These are phyloP conservation scores for Penicillium sp. DNA, from an alignment of 2,329 filamentous ascomycete genomes.

Conservation along the genomic window DNA sequence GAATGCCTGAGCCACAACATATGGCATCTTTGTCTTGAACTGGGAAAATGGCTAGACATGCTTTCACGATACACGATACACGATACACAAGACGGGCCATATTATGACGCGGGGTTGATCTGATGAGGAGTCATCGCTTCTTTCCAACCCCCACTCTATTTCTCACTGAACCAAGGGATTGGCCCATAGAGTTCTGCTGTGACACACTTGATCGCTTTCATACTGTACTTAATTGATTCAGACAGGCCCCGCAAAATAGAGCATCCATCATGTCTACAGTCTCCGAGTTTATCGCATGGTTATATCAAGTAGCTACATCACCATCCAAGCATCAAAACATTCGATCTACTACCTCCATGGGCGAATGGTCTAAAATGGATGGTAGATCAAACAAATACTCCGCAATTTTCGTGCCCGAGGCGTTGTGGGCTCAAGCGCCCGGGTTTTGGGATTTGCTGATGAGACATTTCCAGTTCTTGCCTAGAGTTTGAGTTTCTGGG, in stretches of 20 bases:
- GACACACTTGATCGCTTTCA: slow-evolving; percentile 1
- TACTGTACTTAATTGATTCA: background rate
- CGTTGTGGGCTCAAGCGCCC: slow-evolving; percentile 1
- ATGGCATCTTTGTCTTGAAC: background rate
- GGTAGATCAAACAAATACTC: slow-evolving; percentile 41
- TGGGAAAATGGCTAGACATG: slow-evolving; percentile 1
- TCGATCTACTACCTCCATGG: slow-evolving; percentile 36
- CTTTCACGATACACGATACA: slow-evolving; percentile 13
- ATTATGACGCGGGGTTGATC: slow-evolving; percentile 8
- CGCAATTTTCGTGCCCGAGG: slow-evolving; percentile 21
- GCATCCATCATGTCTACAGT: background rate
- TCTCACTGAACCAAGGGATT: background rate
- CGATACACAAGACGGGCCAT: too few species aligned
- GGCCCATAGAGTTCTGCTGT: slow-evolving; percentile 5
- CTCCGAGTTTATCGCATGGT: background rate
- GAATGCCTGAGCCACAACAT: background rate
- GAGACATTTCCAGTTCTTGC: too few species aligned
- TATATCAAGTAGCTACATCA: background rate
- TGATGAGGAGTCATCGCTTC: slow-evolving; percentile 17
- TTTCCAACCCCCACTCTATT: background rate
- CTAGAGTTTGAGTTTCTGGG: too few species aligned
- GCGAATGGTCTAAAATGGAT: slow-evolving; percentile 55
- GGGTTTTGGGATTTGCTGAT: slow-evolving; percentile 11
- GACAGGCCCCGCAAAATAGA: background rate
- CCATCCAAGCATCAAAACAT: slow-evolving; percentile 45